These are phyloP conservation scores for Eurotiales sp. DNA, from an alignment of 2,329 filamentous ascomycete genomes.

Conservation along the genomic window DNA sequence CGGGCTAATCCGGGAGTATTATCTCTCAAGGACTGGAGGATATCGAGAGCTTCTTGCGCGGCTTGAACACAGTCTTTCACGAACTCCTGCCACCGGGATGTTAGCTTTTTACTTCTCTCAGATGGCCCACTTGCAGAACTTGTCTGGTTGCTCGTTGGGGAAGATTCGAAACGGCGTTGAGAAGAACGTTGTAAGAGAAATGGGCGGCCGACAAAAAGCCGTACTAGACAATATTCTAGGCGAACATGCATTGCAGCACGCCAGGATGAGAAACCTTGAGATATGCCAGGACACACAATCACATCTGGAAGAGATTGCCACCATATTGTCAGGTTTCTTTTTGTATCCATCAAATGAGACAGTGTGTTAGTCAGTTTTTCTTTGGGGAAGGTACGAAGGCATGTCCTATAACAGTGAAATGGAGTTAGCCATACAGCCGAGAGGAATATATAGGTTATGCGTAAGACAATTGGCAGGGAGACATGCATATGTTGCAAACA, in stretches of 20 bases:
- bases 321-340: conserved; percentile 39
- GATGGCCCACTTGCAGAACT: no score
- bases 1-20: conserved; percentile 51
- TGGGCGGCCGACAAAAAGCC: conserved; percentile 52
- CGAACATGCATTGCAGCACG: conserved; percentile 50
- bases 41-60: conserved; percentile 48
- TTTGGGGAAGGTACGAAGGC: conserved; percentile 34
- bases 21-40: conserved; percentile 47
- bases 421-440: no score
- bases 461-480: no score
- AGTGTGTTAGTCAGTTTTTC: conserved; percentile 37
- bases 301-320: conserved; percentile 37
- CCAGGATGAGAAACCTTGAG: conserved; percentile 37
- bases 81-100: conserved; percentile 31
- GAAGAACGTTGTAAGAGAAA: conserved; percentile 45
- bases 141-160: conserved; percentile 19
- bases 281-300: conserved; percentile 37
- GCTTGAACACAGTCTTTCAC: conserved; percentile 52
- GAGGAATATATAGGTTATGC: no score
- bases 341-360: conserved; percentile 33
- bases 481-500: conserved; percentile 40
- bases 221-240: conserved; percentile 51
- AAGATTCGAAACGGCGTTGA: conserved; percentile 23
- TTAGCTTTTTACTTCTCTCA: conserved; percentile 24
- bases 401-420: no score